Conservation (phyloP, 306 rosid species). For the Macrotyloma uniflorum region DNA sequence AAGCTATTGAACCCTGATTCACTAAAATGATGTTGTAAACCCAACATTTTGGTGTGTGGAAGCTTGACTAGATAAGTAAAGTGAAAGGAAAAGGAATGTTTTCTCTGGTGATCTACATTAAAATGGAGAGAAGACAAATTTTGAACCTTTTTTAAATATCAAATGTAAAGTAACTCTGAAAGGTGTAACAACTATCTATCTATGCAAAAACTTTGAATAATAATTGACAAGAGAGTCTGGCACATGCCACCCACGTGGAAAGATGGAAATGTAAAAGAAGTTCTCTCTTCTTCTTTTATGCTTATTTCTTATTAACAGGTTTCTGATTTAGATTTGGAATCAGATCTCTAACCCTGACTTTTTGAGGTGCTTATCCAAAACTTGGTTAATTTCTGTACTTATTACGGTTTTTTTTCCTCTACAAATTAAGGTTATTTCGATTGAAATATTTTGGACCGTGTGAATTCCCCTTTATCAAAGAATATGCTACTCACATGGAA, state of each 20-base stretch:
- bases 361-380: constrained; percentile 21
- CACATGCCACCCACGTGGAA: constrained; percentile 32
- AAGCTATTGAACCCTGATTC: constrained; percentile 25
- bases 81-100: constrained; percentile 1
- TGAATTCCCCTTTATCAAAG: constrained; percentile 15
- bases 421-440: not conserved
- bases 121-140: constrained; percentile 27
- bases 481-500: constrained; percentile 34
- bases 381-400: not conserved
- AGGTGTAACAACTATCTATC: constrained; percentile 9
- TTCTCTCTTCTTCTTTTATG: not conserved
- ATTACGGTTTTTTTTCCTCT: not conserved
- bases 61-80: not conserved
- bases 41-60: constrained; percentile 10
- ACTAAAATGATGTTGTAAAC: constrained; percentile 28
- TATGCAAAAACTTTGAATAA: constrained; percentile 34
- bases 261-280: not conserved
- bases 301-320: constrained; percentile 19
- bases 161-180: constrained; percentile 20
- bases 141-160: constrained; percentile 2
- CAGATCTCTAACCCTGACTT: constrained; percentile 22
- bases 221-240: constrained; percentile 35
- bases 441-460: not conserved
- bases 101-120: constrained; percentile 20
- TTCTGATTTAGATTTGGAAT: constrained; percentile 22